Percentiles rank a stretch among this genome's conserved stretches.
Conservation (phyloP, 2,329 filamentous ascomycete genomes). For the Penicillium sp. region DNA sequence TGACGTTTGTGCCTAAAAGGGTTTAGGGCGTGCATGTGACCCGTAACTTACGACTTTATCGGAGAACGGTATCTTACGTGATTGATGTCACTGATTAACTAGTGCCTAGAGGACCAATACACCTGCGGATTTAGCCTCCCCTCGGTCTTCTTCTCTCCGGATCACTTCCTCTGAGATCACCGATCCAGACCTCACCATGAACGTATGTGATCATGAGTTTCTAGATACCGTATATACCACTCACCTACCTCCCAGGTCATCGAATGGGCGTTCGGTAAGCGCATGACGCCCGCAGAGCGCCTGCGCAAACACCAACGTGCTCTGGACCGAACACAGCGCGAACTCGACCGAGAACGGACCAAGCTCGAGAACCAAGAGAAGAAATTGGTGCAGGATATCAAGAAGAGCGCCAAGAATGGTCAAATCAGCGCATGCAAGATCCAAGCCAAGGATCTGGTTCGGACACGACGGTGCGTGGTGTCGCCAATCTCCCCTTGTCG, state of each 20-base stretch:
- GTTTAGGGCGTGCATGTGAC: constrained; percentile 30
- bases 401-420: constrained; percentile 96
- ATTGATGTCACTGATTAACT: constrained; percentile 29
- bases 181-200: constrained; percentile 32
- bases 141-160: background rate
- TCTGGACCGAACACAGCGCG: constrained; percentile 94
- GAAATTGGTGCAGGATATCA: constrained; percentile 93
- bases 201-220: constrained; percentile 33
- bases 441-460: constrained; percentile 93
- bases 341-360: constrained; percentile 89
- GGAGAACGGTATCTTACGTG: constrained; percentile 9
- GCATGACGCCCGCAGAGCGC: constrained; percentile 83
- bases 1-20: constrained; percentile 24
- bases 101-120: constrained; percentile 4
- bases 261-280: constrained; percentile 99
- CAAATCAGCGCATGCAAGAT: constrained; percentile 99
- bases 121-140: background rate
- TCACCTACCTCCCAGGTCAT: constrained; percentile 66
- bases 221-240: background rate
- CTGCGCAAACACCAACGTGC: constrained; percentile 80
- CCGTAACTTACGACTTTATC: constrained; percentile 2
- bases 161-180: background rate
- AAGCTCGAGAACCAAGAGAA: constrained; percentile 99
- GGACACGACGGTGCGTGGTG: constrained; percentile 70
- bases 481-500: background rate